Conservation (phyloP, 2,329 filamentous ascomycete species). For the Periconia sp. region DNA sequence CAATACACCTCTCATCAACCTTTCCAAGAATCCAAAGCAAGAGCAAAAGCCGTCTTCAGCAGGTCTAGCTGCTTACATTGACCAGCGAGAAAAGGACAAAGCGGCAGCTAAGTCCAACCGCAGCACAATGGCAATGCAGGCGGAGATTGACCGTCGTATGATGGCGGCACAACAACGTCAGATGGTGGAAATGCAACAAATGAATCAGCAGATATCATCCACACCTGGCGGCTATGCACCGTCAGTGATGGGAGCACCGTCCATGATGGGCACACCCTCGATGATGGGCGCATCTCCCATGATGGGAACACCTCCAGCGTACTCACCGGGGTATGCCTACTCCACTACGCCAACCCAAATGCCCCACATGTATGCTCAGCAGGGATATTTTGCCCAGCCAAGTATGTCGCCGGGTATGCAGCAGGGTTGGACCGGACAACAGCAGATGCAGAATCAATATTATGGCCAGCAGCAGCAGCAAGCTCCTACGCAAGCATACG, state of each 20-base stretch:
- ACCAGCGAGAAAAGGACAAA: slow-evolving; percentile 76
- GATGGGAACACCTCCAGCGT: slow-evolving; percentile 24
- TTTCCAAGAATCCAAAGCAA: slow-evolving; percentile 56
- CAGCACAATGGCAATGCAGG: slow-evolving; percentile 35
- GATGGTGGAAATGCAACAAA: slow-evolving; percentile 31
- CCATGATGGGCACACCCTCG: slow-evolving; percentile 13
- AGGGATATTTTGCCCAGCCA: slow-evolving; percentile 31
- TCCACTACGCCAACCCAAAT: slow-evolving; percentile 26
- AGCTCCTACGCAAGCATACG: slow-evolving; percentile 31
- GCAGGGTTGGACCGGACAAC: slow-evolving; percentile 27
- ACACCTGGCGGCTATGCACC: slow-evolving; percentile 12
- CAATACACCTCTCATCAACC: slow-evolving; percentile 71
- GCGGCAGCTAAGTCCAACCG: slow-evolving; percentile 35
- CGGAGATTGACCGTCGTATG: slow-evolving; percentile 39
- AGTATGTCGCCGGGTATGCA: slow-evolving; percentile 29
- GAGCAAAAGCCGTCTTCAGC: slow-evolving; percentile 46
- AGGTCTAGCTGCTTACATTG: slow-evolving; percentile 75
- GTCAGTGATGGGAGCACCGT: slow-evolving; percentile 19
- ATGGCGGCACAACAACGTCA: slow-evolving; percentile 35
- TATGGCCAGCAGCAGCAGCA: slow-evolving; percentile 23
- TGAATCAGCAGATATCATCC: slow-evolving; percentile 22
- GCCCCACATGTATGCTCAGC: slow-evolving; percentile 33
- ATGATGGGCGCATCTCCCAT: slow-evolving; percentile 19
- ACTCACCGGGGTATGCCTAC: slow-evolving; percentile 20
- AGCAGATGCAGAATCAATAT: slow-evolving; percentile 28